Evolutionary conservation across 1,284 basidiomycete species (phyloP).

Genomic region (Ceratobasidium sp.): DNA sequence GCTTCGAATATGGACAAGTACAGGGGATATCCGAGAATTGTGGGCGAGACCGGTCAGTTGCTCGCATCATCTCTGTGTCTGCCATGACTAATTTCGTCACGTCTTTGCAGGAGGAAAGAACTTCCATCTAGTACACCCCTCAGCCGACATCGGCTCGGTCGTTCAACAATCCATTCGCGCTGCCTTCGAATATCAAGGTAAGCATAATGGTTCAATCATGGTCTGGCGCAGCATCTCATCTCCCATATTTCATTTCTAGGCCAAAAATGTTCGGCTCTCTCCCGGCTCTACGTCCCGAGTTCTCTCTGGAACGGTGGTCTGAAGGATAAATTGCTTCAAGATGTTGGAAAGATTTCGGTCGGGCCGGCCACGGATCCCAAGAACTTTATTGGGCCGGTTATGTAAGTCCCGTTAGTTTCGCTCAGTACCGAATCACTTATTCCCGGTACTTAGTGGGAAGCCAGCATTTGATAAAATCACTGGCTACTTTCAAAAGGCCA

Average conservation of each 20-base stretch:
- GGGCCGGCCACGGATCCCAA: constrained; percentile 84
- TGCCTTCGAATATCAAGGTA: constrained; percentile 97
- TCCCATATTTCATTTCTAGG: constrained; percentile 61
- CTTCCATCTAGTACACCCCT: constrained; percentile 94
- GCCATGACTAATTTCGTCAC: constrained; percentile 14
- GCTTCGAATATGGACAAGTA: constrained; percentile 89
- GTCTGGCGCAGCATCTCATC: not conserved
- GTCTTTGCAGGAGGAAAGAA: constrained; percentile 87
- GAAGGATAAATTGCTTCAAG: constrained; percentile 81
- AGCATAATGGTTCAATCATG: constrained; percentile 40
- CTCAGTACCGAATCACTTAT: not conserved
- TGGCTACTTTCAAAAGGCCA: constrained; percentile 89
- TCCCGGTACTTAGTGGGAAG: constrained; percentile 67
- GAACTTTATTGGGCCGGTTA: constrained; percentile 97
- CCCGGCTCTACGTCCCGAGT: constrained; percentile 89
- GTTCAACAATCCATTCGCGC: constrained; percentile 91
- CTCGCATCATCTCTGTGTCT: not conserved
- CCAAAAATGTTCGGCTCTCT: constrained; percentile 97
- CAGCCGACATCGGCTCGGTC: constrained; percentile 89
- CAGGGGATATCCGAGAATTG: constrained; percentile 91
- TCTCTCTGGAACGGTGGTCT: constrained; percentile 92
- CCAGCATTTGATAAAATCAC: constrained; percentile 92
- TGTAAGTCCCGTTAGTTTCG: constrained; percentile 66
- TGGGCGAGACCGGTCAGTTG: constrained; percentile 84
- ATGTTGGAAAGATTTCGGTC: constrained; percentile 88